A percentile compares a stretch with the other conserved stretches of the same genome.
These are phyloP conservation scores for Acacia confusa DNA, from an alignment of 306 rosid genomes.

Conservation along the genomic window DNA sequence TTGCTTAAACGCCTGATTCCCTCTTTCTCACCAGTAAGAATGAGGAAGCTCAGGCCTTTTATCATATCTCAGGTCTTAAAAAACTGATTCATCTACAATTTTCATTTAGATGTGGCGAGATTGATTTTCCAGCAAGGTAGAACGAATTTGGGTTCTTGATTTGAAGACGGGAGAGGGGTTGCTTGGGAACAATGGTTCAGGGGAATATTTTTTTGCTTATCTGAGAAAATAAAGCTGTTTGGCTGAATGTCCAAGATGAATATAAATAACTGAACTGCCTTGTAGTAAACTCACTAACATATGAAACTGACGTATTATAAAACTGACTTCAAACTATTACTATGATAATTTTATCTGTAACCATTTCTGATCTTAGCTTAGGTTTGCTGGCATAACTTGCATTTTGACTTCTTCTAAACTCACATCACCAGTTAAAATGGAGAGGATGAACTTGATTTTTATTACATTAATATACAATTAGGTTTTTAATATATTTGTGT, in stretches of 20 bases:
- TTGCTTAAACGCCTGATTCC: neutral
- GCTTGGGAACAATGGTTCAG: neutral
- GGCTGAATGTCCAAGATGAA: neutral
- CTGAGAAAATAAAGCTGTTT: neutral
- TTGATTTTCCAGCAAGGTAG: neutral
- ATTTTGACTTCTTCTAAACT: neutral
- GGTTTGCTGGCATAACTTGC: slow-evolving; percentile 6
- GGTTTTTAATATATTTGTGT: neutral
- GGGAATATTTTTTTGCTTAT: neutral
- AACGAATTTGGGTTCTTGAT: neutral
- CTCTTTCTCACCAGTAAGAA: neutral
- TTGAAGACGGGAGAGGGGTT: neutral
- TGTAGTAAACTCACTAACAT: neutral
- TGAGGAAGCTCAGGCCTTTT: neutral
- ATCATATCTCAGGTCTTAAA: neutral
- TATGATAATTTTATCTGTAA: slow-evolving; percentile 1
- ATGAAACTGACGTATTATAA: neutral
- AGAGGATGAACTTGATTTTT: neutral
- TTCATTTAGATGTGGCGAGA: neutral
- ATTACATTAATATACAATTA: neutral
- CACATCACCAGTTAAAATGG: neutral
- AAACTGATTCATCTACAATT: neutral
- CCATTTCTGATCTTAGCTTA: slow-evolving; percentile 19
- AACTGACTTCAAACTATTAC: neutral
- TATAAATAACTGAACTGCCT: neutral